Base-by-base conservation (phyloP, 2,329 filamentous ascomycete species). In the Fusarium nodosum region DNA sequence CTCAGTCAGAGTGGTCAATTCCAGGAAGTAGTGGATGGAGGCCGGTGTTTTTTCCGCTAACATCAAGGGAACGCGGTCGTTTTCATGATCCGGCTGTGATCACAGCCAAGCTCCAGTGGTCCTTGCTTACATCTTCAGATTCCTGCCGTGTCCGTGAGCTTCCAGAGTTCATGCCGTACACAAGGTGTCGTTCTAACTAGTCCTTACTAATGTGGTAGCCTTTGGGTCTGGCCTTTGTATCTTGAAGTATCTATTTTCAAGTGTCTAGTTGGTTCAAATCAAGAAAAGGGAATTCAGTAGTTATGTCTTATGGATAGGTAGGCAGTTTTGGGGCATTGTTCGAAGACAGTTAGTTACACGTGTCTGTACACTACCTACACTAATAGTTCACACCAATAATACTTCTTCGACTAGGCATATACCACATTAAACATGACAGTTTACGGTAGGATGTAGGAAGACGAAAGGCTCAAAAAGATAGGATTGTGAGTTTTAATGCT, bases 171-270 rank as follows among this genome's bases (percentile, higher is more conserved):
- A 39, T 31, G 5, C n/a, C 28, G 8, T 45, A 11, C 18, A 20
- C 26, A 31, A 34, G 41, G 60, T 47, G 60, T 65, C 22, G 28
- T 28, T 24, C 22, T 60, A 54, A 20, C 41, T 12, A 22, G 20
- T 24, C 16, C n/a, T 48, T 12, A 31, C 20, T 39, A n/a, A 11
- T 12, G 33, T 5, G 20, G n/a, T 45, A 13, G 39, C 22, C 20
- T 16, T 34, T 15, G 11, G n/a, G 42, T 13, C 24, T 18, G 24
- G 28, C 31, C 39, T 36, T 54, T 60, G 54, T 65, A 66, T 10
- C 42, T n/a, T 11, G 16, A 65, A 66, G 54, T 65, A 54, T 20
- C 10, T 18, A 8, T 22, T 24, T 22, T 38, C 15, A n/a, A 22
- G 39, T 24, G 22, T n/a, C 33, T 6, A 38, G 26, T 13, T 28